A percentile compares a stretch with the other conserved stretches of the same genome.
Evolutionary conservation across 2,329 filamentous ascomycete genomes (phyloP).

Genomic region (Hypocreales sp.): DNA sequence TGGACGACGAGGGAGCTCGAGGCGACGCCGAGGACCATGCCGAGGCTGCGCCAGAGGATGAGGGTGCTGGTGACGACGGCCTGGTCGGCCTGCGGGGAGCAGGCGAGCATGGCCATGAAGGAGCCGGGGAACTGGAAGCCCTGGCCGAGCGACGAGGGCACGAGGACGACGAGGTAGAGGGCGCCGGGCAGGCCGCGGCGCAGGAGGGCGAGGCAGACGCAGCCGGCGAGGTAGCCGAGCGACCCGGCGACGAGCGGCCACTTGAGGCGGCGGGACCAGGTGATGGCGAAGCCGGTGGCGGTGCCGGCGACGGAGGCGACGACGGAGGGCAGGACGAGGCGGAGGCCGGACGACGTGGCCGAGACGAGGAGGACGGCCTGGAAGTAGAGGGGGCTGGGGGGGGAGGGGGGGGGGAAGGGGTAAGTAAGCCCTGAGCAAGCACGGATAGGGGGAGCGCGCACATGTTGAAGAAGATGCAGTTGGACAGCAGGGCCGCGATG

Average conservation of each 20-base stretch:
- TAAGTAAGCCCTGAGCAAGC: no score
- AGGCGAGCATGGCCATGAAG: slow-evolving; percentile 47
- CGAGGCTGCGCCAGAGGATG: slow-evolving; percentile 55
- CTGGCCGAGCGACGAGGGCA: slow-evolving; percentile 40
- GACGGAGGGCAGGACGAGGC: slow-evolving; percentile 48
- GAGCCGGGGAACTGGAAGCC: slow-evolving; percentile 51
- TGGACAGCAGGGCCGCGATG: slow-evolving; percentile 32
- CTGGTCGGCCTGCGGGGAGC: slow-evolving; percentile 43
- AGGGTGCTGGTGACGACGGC: slow-evolving; percentile 57
- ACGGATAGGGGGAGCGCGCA: slow-evolving; percentile 12
- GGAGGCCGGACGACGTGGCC: slow-evolving; percentile 57
- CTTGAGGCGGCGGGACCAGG: slow-evolving; percentile 41
- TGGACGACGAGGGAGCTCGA: slow-evolving; percentile 58
- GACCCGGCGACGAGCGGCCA: slow-evolving; percentile 40
- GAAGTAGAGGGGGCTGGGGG: slow-evolving; percentile 52
- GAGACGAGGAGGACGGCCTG: slow-evolving; percentile 57
- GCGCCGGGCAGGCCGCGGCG: slow-evolving; percentile 31
- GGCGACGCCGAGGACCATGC: slow-evolving; percentile 59
- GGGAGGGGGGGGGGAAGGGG: no score
- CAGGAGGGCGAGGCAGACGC: slow-evolving; percentile 32
- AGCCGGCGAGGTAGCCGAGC: slow-evolving; percentile 31
- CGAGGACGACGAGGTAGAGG: slow-evolving; percentile 39
- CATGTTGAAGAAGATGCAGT: slow-evolving; percentile 45
- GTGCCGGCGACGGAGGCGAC: slow-evolving; percentile 39
- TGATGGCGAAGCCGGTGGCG: slow-evolving; percentile 46